A percentile compares a stretch with the other conserved stretches of the same genome.
Evolutionary conservation across 78 protist genomes (phyloP).

Genomic region (Andalucia godoyi): DNA sequence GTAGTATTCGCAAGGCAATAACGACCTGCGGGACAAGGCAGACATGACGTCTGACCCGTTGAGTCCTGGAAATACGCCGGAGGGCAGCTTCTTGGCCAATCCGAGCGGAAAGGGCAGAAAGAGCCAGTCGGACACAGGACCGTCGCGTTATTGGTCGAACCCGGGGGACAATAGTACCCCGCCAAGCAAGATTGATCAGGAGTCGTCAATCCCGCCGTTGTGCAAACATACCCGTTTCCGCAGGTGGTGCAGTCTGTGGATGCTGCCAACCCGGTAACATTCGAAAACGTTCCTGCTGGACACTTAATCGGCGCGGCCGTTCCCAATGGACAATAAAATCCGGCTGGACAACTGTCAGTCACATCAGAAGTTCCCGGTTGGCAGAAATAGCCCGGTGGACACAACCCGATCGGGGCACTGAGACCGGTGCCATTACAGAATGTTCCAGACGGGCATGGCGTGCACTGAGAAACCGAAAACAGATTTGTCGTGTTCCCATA

Average conservation of each 20-base stretch:
- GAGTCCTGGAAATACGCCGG: background rate
- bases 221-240: too few species aligned
- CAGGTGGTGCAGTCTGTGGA: background rate
- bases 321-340: background rate
- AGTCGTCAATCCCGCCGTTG: background rate
- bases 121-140: too few species aligned
- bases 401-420: too few species aligned
- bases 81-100: too few species aligned
- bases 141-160: background rate
- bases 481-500: background rate
- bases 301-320: background rate
- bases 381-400: constrained; percentile 27
- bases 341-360: constrained; percentile 5
- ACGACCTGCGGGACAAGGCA: constrained; percentile 19
- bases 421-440: background rate
- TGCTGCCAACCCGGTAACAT: background rate
- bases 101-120: too few species aligned
- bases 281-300: constrained; percentile 20
- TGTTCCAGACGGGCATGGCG: background rate
- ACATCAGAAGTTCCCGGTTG: constrained; percentile 4
- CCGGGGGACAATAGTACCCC: constrained; percentile 29
- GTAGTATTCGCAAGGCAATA: constrained; percentile 9
- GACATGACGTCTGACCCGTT: constrained; percentile 10
- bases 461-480: background rate
- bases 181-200: background rate